These are phyloP conservation scores for Pythium dissimile DNA, from an alignment of 352 stramenopile genomes.

Conservation along the genomic window DNA sequence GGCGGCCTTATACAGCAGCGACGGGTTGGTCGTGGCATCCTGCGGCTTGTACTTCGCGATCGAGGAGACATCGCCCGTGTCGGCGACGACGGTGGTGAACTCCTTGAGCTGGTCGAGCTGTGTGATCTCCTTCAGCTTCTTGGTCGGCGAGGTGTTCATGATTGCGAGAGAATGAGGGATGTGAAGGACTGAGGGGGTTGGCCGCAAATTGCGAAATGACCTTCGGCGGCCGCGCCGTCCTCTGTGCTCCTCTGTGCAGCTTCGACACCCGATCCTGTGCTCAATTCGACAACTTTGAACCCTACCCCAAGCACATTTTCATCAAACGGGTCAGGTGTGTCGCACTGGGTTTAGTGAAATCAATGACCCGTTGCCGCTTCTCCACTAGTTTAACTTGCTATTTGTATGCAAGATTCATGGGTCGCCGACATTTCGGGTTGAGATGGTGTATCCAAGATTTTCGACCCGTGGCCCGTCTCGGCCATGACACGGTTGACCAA, in stretches of 20 bases:
- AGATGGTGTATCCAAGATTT: slow-evolving; percentile 8
- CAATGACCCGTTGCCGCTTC: slow-evolving; percentile 9
- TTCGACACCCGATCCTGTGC: slow-evolving; percentile 18
- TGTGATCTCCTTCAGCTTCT: slow-evolving; percentile 71
- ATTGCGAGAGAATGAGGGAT: slow-evolving; percentile 18
- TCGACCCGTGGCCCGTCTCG: not conserved
- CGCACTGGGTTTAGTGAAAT: slow-evolving; percentile 1
- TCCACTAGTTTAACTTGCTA: slow-evolving; percentile 8
- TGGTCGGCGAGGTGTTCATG: slow-evolving; percentile 59
- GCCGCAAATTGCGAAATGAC: slow-evolving; percentile 76
- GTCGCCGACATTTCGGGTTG: slow-evolving; percentile 1
- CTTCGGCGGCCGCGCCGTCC: not conserved
- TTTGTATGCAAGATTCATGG: slow-evolving; percentile 17
- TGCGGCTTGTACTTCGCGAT: slow-evolving; percentile 92
- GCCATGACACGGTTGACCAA: not conserved
- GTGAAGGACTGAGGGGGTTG: slow-evolving; percentile 11
- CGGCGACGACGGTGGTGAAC: slow-evolving; percentile 96
- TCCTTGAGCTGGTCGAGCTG: slow-evolving; percentile 95
- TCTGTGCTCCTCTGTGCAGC: not conserved
- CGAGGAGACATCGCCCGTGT: slow-evolving; percentile 95
- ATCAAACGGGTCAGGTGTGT: slow-evolving; percentile 9
- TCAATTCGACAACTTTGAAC: slow-evolving; percentile 5
- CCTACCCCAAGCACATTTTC: slow-evolving; percentile 5
- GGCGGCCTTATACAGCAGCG: slow-evolving; percentile 98
- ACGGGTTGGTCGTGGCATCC: slow-evolving; percentile 99